phyloP scores from a whole-genome alignment of 1,284 basidiomycete species.

The Trametes pubescens region DNA sequence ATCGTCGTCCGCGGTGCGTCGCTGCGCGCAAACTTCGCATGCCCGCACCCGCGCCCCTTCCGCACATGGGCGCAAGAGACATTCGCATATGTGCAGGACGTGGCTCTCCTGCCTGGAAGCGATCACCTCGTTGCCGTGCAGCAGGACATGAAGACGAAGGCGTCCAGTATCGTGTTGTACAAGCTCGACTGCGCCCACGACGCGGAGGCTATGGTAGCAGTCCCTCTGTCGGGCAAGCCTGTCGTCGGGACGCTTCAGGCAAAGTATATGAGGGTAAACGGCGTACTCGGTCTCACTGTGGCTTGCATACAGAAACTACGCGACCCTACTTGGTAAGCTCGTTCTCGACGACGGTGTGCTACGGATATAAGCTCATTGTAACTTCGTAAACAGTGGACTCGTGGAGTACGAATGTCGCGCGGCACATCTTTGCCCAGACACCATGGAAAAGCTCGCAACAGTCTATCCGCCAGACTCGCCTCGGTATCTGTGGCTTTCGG shows the following conservation, averaged over 20 bases:
- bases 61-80: slow-evolving; percentile 2
- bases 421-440: not conserved
- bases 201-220: not conserved
- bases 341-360: not conserved
- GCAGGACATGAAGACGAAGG: not conserved
- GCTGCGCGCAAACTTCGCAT: not conserved
- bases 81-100: not conserved
- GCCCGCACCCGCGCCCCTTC: not conserved
- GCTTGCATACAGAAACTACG: not conserved
- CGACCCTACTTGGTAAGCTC: not conserved
- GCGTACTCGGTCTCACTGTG: not conserved
- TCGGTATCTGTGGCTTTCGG: not conserved
- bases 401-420: not conserved
- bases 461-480: not conserved
- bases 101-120: not conserved
- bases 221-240: not conserved
- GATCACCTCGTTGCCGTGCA: slow-evolving; percentile 1
- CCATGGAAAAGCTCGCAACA: not conserved
- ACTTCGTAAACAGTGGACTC: not conserved
- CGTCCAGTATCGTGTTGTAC: not conserved
- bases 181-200: slow-evolving; percentile 1
- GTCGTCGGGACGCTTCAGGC: not conserved
- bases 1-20: slow-evolving; percentile 8
- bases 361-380: not conserved
- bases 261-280: not conserved